Evolutionary conservation across 2,329 filamentous ascomycete genomes (phyloP), one percentile per base, ranked within the genome.

Genomic region (Phaeophleospora eucalypticola): DNA sequence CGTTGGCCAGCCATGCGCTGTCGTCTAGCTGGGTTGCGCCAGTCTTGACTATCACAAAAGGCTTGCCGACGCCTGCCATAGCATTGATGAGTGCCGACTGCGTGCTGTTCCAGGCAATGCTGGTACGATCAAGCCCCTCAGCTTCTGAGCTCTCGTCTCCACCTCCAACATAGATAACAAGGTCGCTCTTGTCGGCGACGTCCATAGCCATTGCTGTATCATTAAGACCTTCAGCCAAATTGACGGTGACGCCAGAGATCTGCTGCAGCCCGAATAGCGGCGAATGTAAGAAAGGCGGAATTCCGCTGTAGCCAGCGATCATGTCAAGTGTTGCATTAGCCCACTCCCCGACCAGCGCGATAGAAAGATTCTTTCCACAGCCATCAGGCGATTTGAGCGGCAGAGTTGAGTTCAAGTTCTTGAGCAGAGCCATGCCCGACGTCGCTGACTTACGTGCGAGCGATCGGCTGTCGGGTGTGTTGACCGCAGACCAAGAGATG

Each of bases 241-340:
- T 48, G 20, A 53, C 58, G 14, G 54, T 29, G 2, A 43, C 43
- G 4, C 41, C 34, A n/a, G 48, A 46, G 8, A 49, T 46, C 12
- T 41, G 48, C 43, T 59, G 18, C 4, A 53, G 48, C 2, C 53
- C 57, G n/a, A 37, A 34, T 12, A 59, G 41, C 2, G 57, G 58
- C 36, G 51, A 54, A 36, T 46, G 46, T 3, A 56, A 41, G 43
- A 55, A 59, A 4, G 53, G 54, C 14, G 58, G 39, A 8, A 41
- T 45, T 12, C 45, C 49, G 48, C 58, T 68, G 61, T 83, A 82
- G 53, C 76, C 77, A 1, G 78, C 79, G 36, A 75, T 75, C 64
- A 82, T 70, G 48, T n/a, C n/a, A n/a, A n/a, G n/a, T n/a, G n/a
- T n/a, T n/a, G n/a, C n/a, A n/a, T n/a, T n/a, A n/a, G n/a, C n/a